Evolutionary conservation across 352 stramenopile species (phyloP), one percentile per base, ranked within the genome.

Genomic region (Ophiocytium majus): DNA sequence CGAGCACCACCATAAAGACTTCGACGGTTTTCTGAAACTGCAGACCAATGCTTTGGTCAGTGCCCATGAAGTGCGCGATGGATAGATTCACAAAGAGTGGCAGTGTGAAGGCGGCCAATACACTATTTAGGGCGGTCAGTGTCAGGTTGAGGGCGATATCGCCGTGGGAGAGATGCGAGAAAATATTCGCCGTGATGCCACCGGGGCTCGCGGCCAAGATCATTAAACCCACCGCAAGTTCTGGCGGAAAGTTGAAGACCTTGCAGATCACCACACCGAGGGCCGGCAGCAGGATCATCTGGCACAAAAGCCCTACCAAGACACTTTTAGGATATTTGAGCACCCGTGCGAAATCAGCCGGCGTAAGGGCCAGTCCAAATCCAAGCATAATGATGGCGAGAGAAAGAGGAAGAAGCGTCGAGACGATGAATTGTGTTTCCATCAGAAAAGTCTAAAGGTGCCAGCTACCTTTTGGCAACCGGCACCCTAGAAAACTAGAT

Each of bases 121-220:
- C 57, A 71, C 57, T 23, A 28, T 71, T 71, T 23, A 71, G 23
- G 19, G 57, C 57, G 57, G 57, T 71, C 19, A 71, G 57, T 23
- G 57, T 71, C 19, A 71, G 57, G 28, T 71, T 71, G 57, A 71
- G 57, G 57, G 57, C 57, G 57, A 71, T 28, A 71, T 71, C 57
- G 28, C 57, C 57, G 57, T 71, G 57, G 57, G 57, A 71, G 57
- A 71, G 57, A 71, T 71, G 57, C 57, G 57, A 71, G 57, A 71
- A 71, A 71, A 71, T 71, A 71, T 71, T 71, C 23, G 57, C 57
- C 19, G 57, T 28, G 57, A 71, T 28, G 23, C 57, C 57, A 71
- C 57, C 57, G 57, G 57, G 57, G 57, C 57, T 71, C 23, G 57
- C 57, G 57, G 57, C 57, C 19, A 71, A 28, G 28, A 71, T 71